Evolutionary conservation across 257 asterid genomes (phyloP).

Genomic region (Primulina eburnea): DNA sequence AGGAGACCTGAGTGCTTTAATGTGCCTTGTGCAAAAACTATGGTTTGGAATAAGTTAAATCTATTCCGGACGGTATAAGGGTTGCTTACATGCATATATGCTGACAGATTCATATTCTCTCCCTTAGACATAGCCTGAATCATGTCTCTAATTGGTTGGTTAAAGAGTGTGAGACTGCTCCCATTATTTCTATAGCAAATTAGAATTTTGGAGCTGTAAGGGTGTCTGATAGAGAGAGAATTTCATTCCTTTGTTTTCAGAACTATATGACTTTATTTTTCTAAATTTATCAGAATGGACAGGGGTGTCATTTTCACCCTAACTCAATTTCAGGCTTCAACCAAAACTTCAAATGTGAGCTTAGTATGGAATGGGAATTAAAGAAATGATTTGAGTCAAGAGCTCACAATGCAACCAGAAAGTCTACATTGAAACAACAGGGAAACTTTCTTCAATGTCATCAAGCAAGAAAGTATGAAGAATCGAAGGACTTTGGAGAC

Average conservation of each 20-base stretch:
- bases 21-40: no score
- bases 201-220: neutral
- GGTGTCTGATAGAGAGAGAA: neutral
- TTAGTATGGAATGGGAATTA: neutral
- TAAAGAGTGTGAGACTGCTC: neutral
- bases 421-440: neutral
- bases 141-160: neutral
- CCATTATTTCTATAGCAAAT: neutral
- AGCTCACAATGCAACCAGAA: neutral
- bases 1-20: no score
- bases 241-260: neutral
- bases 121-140: conserved; percentile 1
- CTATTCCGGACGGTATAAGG: neutral
- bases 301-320: conserved; percentile 2
- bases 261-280: neutral
- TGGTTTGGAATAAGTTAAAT: neutral
- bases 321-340: neutral
- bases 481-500: no score
- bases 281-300: neutral
- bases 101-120: conserved; percentile 6
- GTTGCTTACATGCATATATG: neutral
- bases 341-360: neutral
- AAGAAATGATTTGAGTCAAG: conserved; percentile 3
- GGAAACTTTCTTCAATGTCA: neutral
- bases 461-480: neutral